phyloP scores from a whole-genome alignment of 139 green algal species.

The Chlamydomonas asymmetrica region DNA sequence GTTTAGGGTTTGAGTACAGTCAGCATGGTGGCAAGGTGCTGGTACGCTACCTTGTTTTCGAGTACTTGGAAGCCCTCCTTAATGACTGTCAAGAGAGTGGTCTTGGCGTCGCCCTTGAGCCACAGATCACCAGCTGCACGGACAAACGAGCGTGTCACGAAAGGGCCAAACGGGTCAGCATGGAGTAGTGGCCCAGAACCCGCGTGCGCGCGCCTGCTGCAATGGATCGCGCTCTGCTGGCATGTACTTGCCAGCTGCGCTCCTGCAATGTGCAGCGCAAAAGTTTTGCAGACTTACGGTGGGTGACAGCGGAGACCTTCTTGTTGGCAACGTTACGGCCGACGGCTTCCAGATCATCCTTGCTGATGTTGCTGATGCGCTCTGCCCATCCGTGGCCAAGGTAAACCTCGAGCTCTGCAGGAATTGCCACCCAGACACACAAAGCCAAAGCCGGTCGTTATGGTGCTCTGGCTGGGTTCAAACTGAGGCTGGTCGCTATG shows the following conservation, averaged over 20 bases:
- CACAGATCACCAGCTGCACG: slow-evolving; percentile 31
- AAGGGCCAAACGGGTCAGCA: background rate
- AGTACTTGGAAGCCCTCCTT: slow-evolving; percentile 43
- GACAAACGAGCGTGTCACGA: background rate
- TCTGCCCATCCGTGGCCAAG: slow-evolving; percentile 27
- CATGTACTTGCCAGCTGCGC: too few relatives aligned
- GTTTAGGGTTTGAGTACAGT: too few relatives aligned
- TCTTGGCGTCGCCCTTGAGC: slow-evolving; percentile 40
- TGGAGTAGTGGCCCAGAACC: too few relatives aligned
- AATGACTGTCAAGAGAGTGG: slow-evolving; percentile 37
- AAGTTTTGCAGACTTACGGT: too few relatives aligned
- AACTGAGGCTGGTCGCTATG: too few relatives aligned
- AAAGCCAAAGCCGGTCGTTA: too few relatives aligned
- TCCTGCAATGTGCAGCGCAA: too few relatives aligned
- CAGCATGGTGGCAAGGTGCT: too few relatives aligned
- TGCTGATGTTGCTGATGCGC: slow-evolving; percentile 7
- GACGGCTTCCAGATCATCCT: slow-evolving; percentile 16
- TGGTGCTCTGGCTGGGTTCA: too few relatives aligned
- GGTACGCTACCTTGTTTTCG: slow-evolving; percentile 30
- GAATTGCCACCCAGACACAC: too few relatives aligned
- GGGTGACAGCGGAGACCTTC: slow-evolving; percentile 23
- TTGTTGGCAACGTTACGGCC: slow-evolving; percentile 7
- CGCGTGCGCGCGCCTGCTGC: too few relatives aligned
- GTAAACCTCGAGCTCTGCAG: slow-evolving; percentile 20
- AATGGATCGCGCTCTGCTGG: too few relatives aligned